phyloP scores from a whole-genome alignment of 352 stramenopile species.

The Nannochloropsis limnetica region DNA sequence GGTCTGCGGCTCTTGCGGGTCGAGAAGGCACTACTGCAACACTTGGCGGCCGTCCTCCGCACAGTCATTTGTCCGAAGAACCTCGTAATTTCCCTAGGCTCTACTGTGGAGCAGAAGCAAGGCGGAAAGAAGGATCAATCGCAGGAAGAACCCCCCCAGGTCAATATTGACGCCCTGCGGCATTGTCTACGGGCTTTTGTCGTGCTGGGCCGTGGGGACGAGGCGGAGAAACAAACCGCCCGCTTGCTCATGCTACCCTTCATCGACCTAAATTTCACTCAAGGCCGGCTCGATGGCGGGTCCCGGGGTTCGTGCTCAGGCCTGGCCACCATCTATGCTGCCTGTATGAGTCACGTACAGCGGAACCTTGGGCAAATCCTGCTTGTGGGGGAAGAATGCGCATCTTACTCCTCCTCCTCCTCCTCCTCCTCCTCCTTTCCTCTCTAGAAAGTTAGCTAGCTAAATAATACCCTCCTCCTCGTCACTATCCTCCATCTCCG shows the following conservation, averaged over 20 bases:
- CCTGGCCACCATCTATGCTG: not conserved
- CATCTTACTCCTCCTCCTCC: not conserved
- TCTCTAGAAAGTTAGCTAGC: no score
- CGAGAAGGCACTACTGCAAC: not conserved
- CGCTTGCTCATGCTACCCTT: conserved; percentile 24
- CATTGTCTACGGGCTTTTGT: not conserved
- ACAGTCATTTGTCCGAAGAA: conserved; percentile 2
- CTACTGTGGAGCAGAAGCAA: not conserved
- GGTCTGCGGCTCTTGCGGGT: not conserved
- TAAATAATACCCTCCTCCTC: no score
- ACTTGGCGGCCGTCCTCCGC: not conserved
- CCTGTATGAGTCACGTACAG: not conserved
- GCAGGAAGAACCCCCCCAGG: not conserved
- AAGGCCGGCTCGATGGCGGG: not conserved
- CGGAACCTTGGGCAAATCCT: conserved; percentile 7
- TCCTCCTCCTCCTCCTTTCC: no score
- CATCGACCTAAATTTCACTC: not conserved
- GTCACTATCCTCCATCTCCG: no score
- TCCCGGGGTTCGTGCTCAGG: not conserved
- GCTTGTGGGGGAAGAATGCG: not conserved
- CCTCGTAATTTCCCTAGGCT: not conserved
- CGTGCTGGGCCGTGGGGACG: conserved; percentile 6
- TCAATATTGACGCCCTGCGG: not conserved
- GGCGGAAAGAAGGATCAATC: not conserved
- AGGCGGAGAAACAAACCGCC: not conserved